Base-by-base conservation (phyloP, 768 basidiomycete species). In the Peribolospora kevripleyi region DNA sequence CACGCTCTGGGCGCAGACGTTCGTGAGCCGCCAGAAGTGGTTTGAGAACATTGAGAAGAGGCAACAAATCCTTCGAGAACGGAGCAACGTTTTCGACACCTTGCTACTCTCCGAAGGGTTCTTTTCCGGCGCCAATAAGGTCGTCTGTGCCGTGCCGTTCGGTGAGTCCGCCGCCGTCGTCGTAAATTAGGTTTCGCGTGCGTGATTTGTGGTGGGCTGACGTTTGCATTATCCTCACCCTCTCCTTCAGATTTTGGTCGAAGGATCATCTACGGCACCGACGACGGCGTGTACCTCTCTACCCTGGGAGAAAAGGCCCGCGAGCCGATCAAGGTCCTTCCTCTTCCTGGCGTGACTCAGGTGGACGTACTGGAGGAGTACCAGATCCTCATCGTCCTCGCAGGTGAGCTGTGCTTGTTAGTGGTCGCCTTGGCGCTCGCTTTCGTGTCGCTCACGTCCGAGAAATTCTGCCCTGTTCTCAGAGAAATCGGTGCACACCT, bases 321-420 rank as follows among this genome's bases (percentile, higher is more conserved):
- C 54, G 59, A 61, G 3, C 93, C 91, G 0, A 73, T 85, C 38
- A 86, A 88, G 68, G 87, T 98, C 39, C 73, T 98, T 56, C 81
- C 81, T 9, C 68, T 95, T 37, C 72, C 82, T 47, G 86, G 91
- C 60, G 91, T 98, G 11, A 75, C 81, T 1, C 93, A 98, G 70
- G 82, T 98, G 6, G 93, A 97, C 61, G 82, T 98, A 6, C 73
- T 98, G 55, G 91, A 97, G 67, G 87, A 93, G 55, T 93, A 90
- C 64, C 83, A 90, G 62, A 74, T 97, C 3, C 73, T 98, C 57
- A 82, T 98, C 56, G 91, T 97, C n/a, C 76, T 98, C n/a, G 87
- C 93, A n/a, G 87, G 87, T 83, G 55, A 43, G 73, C 67, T 48
- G 39, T 40, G 45, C 51, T 3, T 6, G 50, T 38, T 3, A 10